phyloP scores from a whole-genome alignment of 2,329 filamentous ascomycete genomes.

The Atkinsonella hypoxylon region DNA sequence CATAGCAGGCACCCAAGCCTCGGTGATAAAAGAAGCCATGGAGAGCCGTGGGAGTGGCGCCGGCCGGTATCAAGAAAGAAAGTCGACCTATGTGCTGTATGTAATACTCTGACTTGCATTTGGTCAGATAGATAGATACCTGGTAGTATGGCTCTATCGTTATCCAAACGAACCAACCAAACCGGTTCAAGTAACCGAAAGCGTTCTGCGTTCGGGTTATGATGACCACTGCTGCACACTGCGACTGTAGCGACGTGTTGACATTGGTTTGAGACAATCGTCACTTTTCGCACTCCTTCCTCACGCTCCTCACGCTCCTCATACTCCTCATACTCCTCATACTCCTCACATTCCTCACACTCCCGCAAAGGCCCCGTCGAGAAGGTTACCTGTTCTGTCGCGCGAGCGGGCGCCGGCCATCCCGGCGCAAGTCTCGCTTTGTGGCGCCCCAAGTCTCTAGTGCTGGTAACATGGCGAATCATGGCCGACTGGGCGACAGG shows the following conservation, averaged over 20 bases:
- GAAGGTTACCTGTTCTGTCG: background rate
- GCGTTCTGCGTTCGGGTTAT: no score
- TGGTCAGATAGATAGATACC: no score
- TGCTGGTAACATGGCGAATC: constrained; percentile 1
- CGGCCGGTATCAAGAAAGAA: background rate
- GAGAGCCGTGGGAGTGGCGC: constrained; percentile 1
- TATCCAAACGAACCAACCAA: no score
- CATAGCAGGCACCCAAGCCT: background rate
- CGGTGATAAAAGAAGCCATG: background rate
- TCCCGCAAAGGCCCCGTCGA: no score
- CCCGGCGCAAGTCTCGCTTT: constrained; percentile 4
- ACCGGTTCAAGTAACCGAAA: no score
- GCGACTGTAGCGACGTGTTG: background rate
- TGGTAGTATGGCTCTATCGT: no score
- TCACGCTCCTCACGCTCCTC: no score
- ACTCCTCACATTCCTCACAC: no score
- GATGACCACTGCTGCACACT: no score
- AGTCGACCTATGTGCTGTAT: background rate
- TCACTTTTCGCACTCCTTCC: no score
- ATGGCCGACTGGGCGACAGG: background rate
- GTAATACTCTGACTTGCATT: no score
- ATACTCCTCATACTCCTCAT: no score
- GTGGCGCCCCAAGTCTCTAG: background rate
- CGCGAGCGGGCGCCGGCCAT: background rate
- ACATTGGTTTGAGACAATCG: background rate